Conservation (phyloP, 2,329 filamentous ascomycete genomes). For the Dactylellina drechsleri region DNA sequence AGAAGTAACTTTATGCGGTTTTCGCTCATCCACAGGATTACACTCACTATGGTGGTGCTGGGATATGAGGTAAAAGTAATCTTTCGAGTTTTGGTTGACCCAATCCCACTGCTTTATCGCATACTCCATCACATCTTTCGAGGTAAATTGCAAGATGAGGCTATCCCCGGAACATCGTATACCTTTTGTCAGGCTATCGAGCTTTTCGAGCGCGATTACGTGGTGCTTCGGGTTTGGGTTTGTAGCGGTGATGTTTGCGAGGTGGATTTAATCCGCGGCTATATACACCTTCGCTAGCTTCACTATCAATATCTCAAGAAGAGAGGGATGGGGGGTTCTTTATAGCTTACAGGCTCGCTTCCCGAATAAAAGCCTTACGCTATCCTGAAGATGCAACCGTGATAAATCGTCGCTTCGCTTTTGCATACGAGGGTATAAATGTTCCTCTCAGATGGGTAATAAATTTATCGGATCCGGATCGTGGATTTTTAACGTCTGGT, state of each 20-base stretch:
- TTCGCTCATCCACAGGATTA: constrained; percentile 24
- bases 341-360: constrained; percentile 14
- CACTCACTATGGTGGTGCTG: constrained; percentile 30
- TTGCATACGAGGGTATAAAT: constrained; percentile 17
- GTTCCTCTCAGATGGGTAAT: constrained; percentile 11
- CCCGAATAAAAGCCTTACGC: not conserved
- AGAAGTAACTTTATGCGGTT: constrained; percentile 22
- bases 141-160: constrained; percentile 12
- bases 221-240: constrained; percentile 17
- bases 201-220: constrained; percentile 19
- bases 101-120: constrained; percentile 34
- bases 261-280: constrained; percentile 6
- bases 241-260: constrained; percentile 27
- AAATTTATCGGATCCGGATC: not conserved
- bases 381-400: constrained; percentile 17
- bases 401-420: constrained; percentile 21
- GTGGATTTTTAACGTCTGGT: no score
- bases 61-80: constrained; percentile 29
- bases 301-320: not conserved
- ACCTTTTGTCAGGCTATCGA: constrained; percentile 18
- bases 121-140: constrained; percentile 16
- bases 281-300: not conserved
- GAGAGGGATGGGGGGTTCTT: not conserved
- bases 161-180: constrained; percentile 13
- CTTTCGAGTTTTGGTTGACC: constrained; percentile 17